phyloP scores from a whole-genome alignment of 2,329 filamentous ascomycete genomes.

The Neopestalotiopsis clavispora region DNA sequence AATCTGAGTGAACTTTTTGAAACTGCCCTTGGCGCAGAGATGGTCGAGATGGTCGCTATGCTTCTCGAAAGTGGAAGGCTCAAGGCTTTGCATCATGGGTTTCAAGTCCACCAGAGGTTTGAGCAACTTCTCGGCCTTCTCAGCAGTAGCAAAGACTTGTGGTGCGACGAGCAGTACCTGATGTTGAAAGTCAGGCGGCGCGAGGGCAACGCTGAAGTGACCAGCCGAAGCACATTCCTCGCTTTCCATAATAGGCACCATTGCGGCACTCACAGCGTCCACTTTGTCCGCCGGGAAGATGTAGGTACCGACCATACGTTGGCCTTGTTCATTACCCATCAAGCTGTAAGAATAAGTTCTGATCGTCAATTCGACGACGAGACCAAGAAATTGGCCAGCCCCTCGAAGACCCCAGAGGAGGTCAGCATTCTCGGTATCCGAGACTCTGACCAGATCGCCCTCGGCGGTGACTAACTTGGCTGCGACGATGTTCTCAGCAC shows the following conservation, averaged over 20 bases:
- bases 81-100: constrained; percentile 23
- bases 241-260: constrained; percentile 24
- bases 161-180: constrained; percentile 21
- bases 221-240: constrained; percentile 24
- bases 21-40: constrained; percentile 26
- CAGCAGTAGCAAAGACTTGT: constrained; percentile 22
- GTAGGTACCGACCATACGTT: constrained; percentile 31
- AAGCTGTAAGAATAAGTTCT: constrained; percentile 25
- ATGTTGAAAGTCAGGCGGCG: constrained; percentile 26
- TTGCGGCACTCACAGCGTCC: constrained; percentile 28
- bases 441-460: constrained; percentile 25
- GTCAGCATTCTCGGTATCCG: constrained; percentile 26
- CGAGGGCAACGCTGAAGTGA: constrained; percentile 23
- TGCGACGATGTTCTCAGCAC: constrained; percentile 26
- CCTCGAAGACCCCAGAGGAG: constrained; percentile 38
- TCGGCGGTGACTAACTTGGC: constrained; percentile 32
- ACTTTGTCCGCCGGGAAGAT: constrained; percentile 32
- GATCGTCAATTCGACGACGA: constrained; percentile 33
- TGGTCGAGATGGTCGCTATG: constrained; percentile 25
- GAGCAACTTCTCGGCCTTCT: constrained; percentile 24
- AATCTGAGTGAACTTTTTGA: constrained; percentile 27
- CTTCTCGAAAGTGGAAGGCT: constrained; percentile 26
- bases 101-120: constrained; percentile 25
- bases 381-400: constrained; percentile 37
- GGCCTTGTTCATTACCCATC: constrained; percentile 26